Conservation (phyloP, 768 basidiomycete genomes). For the Auricularia heimuer region DNA sequence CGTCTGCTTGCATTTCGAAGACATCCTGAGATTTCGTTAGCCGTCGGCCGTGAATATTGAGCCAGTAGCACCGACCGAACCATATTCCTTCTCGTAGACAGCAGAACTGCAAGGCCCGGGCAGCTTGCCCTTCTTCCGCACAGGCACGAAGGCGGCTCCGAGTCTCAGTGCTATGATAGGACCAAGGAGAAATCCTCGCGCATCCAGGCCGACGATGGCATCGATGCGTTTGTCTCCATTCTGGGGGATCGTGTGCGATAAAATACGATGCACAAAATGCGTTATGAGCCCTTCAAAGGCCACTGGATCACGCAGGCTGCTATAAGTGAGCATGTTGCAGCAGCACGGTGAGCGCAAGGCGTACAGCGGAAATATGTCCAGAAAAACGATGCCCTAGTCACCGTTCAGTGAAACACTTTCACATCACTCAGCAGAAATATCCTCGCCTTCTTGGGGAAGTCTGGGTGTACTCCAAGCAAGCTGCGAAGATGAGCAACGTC, state of each 20-base stretch:
- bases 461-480: slow-evolving; percentile 49
- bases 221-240: slow-evolving; percentile 65
- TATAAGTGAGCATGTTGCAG: background rate
- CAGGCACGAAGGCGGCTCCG: slow-evolving; percentile 91
- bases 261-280: slow-evolving; percentile 77
- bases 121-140: slow-evolving; percentile 90
- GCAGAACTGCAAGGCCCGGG: slow-evolving; percentile 73
- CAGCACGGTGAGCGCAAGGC: background rate
- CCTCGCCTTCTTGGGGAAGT: slow-evolving; percentile 86
- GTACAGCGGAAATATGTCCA: slow-evolving; percentile 79
- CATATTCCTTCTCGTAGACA: slow-evolving; percentile 89
- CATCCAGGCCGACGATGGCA: slow-evolving; percentile 90
- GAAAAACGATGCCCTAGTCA: slow-evolving; percentile 74
- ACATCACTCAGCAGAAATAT: background rate
- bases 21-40: slow-evolving; percentile 47
- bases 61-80: slow-evolving; percentile 27
- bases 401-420: background rate
- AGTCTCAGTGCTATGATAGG: slow-evolving; percentile 85
- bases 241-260: slow-evolving; percentile 60
- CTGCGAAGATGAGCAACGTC: slow-evolving; percentile 65
- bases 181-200: slow-evolving; percentile 90
- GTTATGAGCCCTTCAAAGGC: slow-evolving; percentile 88
- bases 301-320: slow-evolving; percentile 67
- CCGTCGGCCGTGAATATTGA: background rate
- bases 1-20: slow-evolving; percentile 92